phyloP scores from a whole-genome alignment of 192 early-diverging fungal species.

The Podochytrium sp. region DNA sequence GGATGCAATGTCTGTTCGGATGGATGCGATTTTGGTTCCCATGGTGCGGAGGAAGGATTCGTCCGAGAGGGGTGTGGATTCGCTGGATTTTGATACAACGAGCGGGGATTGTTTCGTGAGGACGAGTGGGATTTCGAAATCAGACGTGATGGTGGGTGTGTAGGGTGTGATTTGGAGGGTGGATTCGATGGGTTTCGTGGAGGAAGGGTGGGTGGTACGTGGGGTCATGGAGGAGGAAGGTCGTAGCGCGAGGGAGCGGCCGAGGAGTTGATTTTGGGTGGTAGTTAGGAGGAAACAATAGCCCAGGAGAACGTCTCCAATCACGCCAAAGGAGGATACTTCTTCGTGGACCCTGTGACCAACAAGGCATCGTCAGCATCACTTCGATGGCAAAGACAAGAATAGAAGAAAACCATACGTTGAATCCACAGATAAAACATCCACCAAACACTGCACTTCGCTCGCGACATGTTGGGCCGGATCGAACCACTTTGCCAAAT shows the following conservation, averaged over 20 bases:
- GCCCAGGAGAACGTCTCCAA: slow-evolving; percentile 14
- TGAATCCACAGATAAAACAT: neutral
- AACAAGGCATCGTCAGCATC: neutral
- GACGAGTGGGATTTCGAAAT: slow-evolving; percentile 13
- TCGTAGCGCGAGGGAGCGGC: neutral
- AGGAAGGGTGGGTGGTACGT: neutral
- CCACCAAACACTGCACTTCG: slow-evolving; percentile 12
- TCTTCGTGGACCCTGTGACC: neutral
- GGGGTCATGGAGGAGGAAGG: neutral
- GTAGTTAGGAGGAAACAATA: slow-evolving; percentile 14
- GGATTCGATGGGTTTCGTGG: neutral
- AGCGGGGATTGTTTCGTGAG: neutral
- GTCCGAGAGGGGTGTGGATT: neutral
- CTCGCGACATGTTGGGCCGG: neutral
- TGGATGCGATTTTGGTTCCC: neutral
- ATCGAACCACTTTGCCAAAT: neutral
- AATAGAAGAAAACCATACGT: neutral
- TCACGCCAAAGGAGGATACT: slow-evolving; percentile 9
- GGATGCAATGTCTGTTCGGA: slow-evolving; percentile 1
- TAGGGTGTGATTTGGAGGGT: slow-evolving; percentile 4
- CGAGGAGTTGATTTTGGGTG: neutral
- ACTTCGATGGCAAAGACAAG: neutral
- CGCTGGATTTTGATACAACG: neutral
- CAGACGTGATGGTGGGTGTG: neutral
- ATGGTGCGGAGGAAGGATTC: slow-evolving; percentile 10